A percentile compares a stretch with the other conserved stretches of the same genome.
These are phyloP conservation scores for Acorus gramineus DNA, from an alignment of 106 monocot genomes.

Conservation along the genomic window DNA sequence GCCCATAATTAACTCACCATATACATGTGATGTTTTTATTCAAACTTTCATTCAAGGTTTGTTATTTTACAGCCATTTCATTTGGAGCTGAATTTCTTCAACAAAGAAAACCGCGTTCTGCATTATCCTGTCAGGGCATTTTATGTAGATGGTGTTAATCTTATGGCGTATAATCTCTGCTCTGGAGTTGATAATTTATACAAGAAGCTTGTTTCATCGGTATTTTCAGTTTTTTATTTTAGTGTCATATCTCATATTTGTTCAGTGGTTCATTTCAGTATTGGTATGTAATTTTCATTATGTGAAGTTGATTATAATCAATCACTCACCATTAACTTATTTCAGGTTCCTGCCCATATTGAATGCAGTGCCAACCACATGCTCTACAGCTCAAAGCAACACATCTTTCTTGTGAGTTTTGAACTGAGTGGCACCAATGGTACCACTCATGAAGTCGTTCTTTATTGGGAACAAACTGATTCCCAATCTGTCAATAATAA, in stretches of 20 bases:
- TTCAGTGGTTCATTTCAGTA: no score
- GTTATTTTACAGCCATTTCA: slow-evolving; percentile 61
- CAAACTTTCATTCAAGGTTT: no score
- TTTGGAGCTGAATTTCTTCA: slow-evolving; percentile 96
- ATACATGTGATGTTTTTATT: neutral
- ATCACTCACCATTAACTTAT: slow-evolving; percentile 2
- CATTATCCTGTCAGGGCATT: slow-evolving; percentile 83
- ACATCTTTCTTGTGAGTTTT: slow-evolving; percentile 81
- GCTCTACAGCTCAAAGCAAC: slow-evolving; percentile 90
- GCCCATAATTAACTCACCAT: neutral
- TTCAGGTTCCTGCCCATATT: slow-evolving; percentile 82
- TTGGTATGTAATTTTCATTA: no score
- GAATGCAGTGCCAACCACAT: slow-evolving; percentile 72
- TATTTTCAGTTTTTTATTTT: slow-evolving; percentile 11
- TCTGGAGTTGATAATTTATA: slow-evolving; percentile 78
- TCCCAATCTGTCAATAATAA: slow-evolving; percentile 57
- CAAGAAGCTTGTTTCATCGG: slow-evolving; percentile 84
- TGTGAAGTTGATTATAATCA: neutral
- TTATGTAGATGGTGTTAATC: slow-evolving; percentile 87
- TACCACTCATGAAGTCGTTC: slow-evolving; percentile 77
- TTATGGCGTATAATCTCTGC: slow-evolving; percentile 91
- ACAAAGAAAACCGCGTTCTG: slow-evolving; percentile 82
- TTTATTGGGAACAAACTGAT: slow-evolving; percentile 92
- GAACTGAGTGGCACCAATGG: slow-evolving; percentile 56
- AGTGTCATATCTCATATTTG: no score